Evolutionary conservation across 345 rosid genomes (phyloP).

Genomic region (rapeseed (Brassica napus)): DNA sequence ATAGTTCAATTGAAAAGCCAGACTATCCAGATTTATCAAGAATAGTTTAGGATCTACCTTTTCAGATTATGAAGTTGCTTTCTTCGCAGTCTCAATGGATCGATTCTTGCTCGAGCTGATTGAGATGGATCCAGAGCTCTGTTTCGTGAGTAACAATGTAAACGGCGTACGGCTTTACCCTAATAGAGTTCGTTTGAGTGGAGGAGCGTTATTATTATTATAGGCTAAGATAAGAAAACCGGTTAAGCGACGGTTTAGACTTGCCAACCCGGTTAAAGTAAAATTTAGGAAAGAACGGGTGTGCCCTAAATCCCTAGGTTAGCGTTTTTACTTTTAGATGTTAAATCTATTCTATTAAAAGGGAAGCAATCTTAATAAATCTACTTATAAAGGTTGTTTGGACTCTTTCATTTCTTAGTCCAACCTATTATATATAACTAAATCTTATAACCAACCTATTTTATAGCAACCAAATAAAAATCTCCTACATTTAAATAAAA

Average conservation of each 20-base stretch:
- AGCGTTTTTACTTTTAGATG: neutral
- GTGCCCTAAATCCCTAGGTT: neutral
- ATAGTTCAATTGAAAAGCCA: neutral
- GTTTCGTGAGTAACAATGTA: conserved; percentile 11
- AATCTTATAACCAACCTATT: too few species aligned
- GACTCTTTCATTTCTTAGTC: too few species aligned
- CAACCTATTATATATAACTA: too few species aligned
- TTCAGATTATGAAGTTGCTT: neutral
- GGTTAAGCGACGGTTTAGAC: neutral
- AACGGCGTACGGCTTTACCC: conserved; percentile 17
- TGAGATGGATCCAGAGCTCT: neutral
- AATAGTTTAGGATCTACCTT: neutral
- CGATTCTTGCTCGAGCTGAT: neutral
- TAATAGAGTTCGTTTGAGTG: conserved; percentile 15
- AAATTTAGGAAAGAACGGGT: neutral
- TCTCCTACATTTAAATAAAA: too few species aligned
- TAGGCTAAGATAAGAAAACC: conserved; percentile 7
- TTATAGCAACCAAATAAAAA: too few species aligned
- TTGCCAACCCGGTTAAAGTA: neutral
- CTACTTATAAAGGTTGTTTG: too few species aligned
- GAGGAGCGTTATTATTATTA: neutral
- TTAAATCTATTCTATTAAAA: too few species aligned
- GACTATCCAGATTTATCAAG: neutral
- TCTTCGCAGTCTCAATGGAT: neutral
- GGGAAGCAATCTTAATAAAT: too few species aligned